These are phyloP conservation scores for Neurospora sp. DNA, from an alignment of 2,329 filamentous ascomycete species.

Conservation along the genomic window DNA sequence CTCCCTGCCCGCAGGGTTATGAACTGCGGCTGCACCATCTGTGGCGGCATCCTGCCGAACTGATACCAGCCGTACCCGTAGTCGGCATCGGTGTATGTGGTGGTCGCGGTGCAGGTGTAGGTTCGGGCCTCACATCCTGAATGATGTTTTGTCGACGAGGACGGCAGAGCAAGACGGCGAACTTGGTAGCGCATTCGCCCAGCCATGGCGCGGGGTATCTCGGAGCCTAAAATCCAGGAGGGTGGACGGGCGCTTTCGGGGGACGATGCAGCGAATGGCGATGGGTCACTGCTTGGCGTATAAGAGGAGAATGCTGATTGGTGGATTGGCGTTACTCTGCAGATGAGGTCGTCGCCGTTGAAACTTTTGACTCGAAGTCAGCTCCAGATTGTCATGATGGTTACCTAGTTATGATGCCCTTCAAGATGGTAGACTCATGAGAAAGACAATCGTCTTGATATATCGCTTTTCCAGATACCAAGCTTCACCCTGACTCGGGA, in stretches of 20 bases:
- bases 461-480: not conserved
- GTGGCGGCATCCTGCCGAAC: not conserved
- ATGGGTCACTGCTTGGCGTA: not conserved
- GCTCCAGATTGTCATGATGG: too few species aligned
- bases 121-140: not conserved
- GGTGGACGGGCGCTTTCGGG: not conserved
- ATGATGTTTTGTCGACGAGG: not conserved
- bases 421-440: too few species aligned
- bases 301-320: not conserved
- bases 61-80: not conserved
- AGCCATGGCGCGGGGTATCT: not conserved
- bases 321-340: not conserved
- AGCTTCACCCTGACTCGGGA: not conserved
- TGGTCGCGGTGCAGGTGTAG: not conserved
- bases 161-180: not conserved
- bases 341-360: not conserved
- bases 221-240: not conserved
- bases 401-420: too few species aligned
- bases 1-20: not conserved
- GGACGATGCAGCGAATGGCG: not conserved
- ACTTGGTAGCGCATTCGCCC: not conserved
- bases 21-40: not conserved
- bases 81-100: not conserved
- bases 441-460: not conserved
- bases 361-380: not conserved